Percentiles rank a stretch among this genome's conserved stretches.
phyloP scores from a whole-genome alignment of 2,329 filamentous ascomycete genomes.

The Orbilia javanica region DNA sequence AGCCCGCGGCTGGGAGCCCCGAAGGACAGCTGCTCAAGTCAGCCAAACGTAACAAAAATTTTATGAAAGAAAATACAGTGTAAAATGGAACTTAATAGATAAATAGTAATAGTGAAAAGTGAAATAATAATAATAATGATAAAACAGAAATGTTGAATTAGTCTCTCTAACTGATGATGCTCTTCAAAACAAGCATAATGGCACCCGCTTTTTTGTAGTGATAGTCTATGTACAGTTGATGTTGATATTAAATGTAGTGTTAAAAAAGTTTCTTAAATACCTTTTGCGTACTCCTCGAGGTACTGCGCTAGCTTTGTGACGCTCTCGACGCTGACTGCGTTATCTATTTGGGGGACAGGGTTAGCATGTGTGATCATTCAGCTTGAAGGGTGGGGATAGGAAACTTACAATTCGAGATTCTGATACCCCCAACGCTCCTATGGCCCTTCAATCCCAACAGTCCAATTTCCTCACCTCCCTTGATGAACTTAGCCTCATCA shows the following conservation, averaged over 20 bases:
- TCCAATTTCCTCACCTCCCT: conserved; percentile 75
- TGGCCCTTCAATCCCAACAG: conserved; percentile 90
- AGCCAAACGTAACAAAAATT: conserved; percentile 17
- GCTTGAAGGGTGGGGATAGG: conserved; percentile 63
- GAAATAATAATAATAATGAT: neutral
- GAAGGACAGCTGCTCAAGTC: conserved; percentile 30
- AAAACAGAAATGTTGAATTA: conserved; percentile 17
- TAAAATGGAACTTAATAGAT: neutral
- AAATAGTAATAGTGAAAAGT: too few species aligned
- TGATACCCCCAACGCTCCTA: conserved; percentile 85
- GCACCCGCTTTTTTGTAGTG: neutral
- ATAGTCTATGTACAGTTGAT: conserved; percentile 30
- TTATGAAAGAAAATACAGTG: neutral
- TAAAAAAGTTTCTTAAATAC: conserved; percentile 52
- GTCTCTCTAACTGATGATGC: conserved; percentile 19
- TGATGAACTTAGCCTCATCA: conserved; percentile 83
- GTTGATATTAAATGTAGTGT: conserved; percentile 5
- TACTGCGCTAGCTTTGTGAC: conserved; percentile 77
- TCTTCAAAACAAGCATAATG: neutral
- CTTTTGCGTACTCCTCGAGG: conserved; percentile 70
- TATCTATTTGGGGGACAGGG: conserved; percentile 17
- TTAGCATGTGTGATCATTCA: neutral
- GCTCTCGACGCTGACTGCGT: conserved; percentile 72
- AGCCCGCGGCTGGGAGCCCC: conserved; percentile 19
- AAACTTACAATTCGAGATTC: conserved; percentile 88